phyloP scores from a whole-genome alignment of 768 basidiomycete genomes.

The Tylopilus rubrobrunneus region DNA sequence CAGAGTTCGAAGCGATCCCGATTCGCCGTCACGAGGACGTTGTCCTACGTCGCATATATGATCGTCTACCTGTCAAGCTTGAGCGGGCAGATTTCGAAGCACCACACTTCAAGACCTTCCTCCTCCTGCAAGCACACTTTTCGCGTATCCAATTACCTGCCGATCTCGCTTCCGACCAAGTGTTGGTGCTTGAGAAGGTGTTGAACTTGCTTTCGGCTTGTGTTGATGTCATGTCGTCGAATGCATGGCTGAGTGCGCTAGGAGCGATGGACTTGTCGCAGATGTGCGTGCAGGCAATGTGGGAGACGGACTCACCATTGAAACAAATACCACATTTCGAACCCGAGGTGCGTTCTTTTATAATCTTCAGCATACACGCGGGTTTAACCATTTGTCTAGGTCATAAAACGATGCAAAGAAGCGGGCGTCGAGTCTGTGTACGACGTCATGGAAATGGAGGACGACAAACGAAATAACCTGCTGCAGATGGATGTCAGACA shows the following conservation, averaged over 20 bases:
- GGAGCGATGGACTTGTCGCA: conserved; percentile 98
- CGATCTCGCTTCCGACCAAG: conserved; percentile 91
- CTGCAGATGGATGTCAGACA: conserved; percentile 82
- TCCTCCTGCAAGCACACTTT: conserved; percentile 95
- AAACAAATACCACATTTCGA: conserved; percentile 98
- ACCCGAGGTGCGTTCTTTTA: conserved; percentile 52
- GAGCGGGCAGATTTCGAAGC: conserved; percentile 81
- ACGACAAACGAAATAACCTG: conserved; percentile 76
- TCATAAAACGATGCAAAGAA: conserved; percentile 79
- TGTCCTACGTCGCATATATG: conserved; percentile 85
- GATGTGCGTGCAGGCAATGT: conserved; percentile 98
- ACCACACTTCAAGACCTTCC: conserved; percentile 97
- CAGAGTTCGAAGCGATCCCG: conserved; percentile 92
- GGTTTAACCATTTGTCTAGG: conserved; percentile 36
- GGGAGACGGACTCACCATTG: conserved; percentile 95
- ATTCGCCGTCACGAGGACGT: conserved; percentile 92
- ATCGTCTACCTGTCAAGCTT: conserved; percentile 95
- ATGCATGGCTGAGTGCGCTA: conserved; percentile 90
- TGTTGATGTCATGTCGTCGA: conserved; percentile 97
- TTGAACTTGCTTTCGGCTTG: conserved; percentile 89
- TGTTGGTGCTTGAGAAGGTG: conserved; percentile 82
- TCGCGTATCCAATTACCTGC: conserved; percentile 88
- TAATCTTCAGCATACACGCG: not conserved
- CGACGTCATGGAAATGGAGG: conserved; percentile 98
- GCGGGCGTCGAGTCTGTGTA: conserved; percentile 87